phyloP scores from a whole-genome alignment of 1,284 basidiomycete species.

The Cystobasidiaceae sp. region DNA sequence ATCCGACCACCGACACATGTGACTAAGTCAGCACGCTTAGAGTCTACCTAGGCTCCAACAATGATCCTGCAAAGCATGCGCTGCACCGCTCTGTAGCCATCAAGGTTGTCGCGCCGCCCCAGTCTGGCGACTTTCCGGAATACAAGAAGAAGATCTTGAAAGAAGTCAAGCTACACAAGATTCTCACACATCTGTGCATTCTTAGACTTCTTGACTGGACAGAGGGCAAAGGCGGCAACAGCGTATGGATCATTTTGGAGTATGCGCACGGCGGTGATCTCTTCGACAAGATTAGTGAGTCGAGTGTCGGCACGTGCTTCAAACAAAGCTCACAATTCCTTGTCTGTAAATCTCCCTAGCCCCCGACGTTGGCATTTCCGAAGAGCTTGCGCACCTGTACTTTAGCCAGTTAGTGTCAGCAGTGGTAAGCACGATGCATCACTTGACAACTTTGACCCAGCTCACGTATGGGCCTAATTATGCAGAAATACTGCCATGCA shows the following conservation, averaged over 20 bases:
- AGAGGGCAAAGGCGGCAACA: conserved; percentile 52
- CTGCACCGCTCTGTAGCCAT: conserved; percentile 69
- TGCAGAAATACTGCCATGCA: conserved; percentile 44
- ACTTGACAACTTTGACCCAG: neutral
- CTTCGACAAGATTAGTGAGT: conserved; percentile 93
- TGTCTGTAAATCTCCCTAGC: conserved; percentile 49
- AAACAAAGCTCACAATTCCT: neutral
- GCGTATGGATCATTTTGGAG: conserved; percentile 87
- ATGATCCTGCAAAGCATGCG: conserved; percentile 32
- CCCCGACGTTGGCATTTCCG: conserved; percentile 79
- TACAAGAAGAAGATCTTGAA: conserved; percentile 79
- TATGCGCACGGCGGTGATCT: conserved; percentile 89
- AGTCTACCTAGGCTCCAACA: conserved; percentile 71
- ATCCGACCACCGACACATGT: neutral
- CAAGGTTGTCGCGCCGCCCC: conserved; percentile 67
- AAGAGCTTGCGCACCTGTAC: conserved; percentile 85
- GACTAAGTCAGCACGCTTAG: conserved; percentile 48
- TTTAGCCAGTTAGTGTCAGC: conserved; percentile 83
- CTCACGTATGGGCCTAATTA: neutral
- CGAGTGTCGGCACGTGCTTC: neutral
- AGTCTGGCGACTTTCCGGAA: conserved; percentile 48
- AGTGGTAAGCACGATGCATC: conserved; percentile 56
- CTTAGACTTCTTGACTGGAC: conserved; percentile 73
- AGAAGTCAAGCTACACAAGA: conserved; percentile 85
- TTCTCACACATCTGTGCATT: conserved; percentile 74